Conservation (phyloP, 306 rosid species). For the Vicia villosa region DNA sequence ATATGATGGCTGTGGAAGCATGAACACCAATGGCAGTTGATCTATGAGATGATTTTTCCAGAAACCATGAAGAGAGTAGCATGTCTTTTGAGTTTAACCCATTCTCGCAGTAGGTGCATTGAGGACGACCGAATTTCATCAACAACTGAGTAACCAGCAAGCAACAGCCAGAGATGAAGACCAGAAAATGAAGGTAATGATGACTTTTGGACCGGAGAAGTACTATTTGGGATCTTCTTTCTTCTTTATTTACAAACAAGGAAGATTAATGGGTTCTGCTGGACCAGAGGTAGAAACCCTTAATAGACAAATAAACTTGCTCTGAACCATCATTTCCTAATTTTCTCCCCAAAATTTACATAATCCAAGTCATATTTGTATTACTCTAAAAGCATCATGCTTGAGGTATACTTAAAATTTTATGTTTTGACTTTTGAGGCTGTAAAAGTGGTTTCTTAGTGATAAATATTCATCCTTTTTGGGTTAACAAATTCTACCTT, state of each 20-base stretch:
- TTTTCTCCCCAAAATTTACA: not conserved
- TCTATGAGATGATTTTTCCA: too few relatives aligned
- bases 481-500: not conserved
- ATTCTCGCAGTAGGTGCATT: not conserved
- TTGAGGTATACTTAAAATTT: not conserved
- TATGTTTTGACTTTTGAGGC: constrained; percentile 11
- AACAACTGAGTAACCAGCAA: not conserved
- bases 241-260: too few relatives aligned
- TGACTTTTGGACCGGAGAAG: too few relatives aligned
- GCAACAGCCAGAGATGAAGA: not conserved
- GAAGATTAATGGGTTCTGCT: not conserved
- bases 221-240: too few relatives aligned
- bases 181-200: too few relatives aligned
- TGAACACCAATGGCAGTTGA: not conserved
- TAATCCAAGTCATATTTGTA: not conserved
- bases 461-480: not conserved
- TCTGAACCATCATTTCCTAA: not conserved
- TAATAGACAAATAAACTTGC: not conserved
- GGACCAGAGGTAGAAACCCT: not conserved
- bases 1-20: not conserved
- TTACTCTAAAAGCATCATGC: not conserved
- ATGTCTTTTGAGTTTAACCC: not conserved
- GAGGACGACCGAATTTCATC: not conserved
- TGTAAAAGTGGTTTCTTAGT: not conserved
- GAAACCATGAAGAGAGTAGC: too few relatives aligned